These are phyloP conservation scores for Scytalidium lignicola DNA, from an alignment of 2,329 filamentous ascomycete species.

Conservation along the genomic window DNA sequence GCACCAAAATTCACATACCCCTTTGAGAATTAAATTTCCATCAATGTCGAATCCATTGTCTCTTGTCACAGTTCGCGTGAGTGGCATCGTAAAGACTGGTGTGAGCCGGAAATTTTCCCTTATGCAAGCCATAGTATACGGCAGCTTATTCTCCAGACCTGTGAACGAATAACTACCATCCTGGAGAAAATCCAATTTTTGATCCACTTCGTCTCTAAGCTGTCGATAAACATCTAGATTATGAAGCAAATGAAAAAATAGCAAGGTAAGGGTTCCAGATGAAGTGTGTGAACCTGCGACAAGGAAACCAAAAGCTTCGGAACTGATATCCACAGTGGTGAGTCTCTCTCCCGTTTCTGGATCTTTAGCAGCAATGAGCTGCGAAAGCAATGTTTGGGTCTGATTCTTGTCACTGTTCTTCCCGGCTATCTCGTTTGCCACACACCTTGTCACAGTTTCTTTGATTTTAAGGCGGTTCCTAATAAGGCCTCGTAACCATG, in stretches of 20 bases:
- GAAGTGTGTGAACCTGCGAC: slow-evolving; percentile 2
- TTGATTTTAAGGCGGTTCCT: not conserved
- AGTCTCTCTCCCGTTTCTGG: slow-evolving; percentile 1
- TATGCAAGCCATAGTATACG: slow-evolving; percentile 46
- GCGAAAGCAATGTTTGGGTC: not conserved
- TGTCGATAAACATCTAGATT: not conserved
- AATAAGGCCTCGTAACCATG: not conserved
- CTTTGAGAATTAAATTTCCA: slow-evolving; percentile 1
- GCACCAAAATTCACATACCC: no score
- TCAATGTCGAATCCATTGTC: slow-evolving; percentile 6
- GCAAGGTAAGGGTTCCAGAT: not conserved
- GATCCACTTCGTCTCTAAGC: not conserved
- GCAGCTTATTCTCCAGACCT: slow-evolving; percentile 23
- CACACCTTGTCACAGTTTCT: not conserved
- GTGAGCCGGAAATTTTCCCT: slow-evolving; percentile 46
- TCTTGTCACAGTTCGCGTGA: slow-evolving; percentile 7
- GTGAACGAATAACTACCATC: not conserved
- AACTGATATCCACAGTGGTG: slow-evolving; percentile 1
- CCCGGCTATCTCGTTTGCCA: not conserved
- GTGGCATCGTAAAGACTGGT: slow-evolving; percentile 25
- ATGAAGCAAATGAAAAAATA: slow-evolving; percentile 4
- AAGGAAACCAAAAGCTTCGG: slow-evolving; percentile 2
- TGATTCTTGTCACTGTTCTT: not conserved
- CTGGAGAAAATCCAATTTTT: not conserved
- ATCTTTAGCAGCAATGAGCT: slow-evolving; percentile 1